A percentile compares a stretch with the other conserved stretches of the same genome.
Evolutionary conservation across 225 moss, liverwort and hornwort species (phyloP).

Genomic region (Bryum argenteum): DNA sequence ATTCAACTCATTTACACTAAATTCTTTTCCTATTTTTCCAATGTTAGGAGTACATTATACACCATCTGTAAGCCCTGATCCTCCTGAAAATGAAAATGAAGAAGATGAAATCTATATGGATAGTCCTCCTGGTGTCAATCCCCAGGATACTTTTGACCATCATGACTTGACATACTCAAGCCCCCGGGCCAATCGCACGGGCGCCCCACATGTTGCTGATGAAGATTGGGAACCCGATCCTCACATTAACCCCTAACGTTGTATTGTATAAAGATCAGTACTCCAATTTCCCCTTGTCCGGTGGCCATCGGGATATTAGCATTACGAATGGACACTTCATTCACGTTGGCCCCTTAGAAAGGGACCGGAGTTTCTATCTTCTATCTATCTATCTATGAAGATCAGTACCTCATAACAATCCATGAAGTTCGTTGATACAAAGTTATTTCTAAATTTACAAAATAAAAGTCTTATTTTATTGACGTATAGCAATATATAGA

Average conservation of each 20-base stretch:
- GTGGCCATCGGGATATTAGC: no score
- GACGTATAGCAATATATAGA: no score
- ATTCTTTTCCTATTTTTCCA: constrained; percentile 28
- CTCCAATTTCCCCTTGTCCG: no score
- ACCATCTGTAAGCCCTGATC: constrained; percentile 12
- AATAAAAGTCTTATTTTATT: no score
- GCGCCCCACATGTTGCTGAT: constrained; percentile 33
- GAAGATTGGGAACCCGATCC: constrained; percentile 28
- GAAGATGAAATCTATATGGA: not conserved
- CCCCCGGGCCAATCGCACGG: constrained; percentile 24
- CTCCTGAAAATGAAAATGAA: not conserved
- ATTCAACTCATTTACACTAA: constrained; percentile 22
- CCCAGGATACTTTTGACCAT: not conserved
- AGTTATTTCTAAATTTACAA: no score
- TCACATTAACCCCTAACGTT: not conserved
- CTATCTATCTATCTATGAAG: no score
- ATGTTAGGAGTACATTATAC: constrained; percentile 34
- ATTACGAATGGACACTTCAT: no score
- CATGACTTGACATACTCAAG: constrained; percentile 32
- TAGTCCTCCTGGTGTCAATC: not conserved
- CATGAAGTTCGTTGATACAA: no score
- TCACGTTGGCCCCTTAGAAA: no score
- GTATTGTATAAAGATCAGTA: no score
- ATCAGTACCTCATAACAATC: no score
- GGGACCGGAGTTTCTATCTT: no score